Base-by-base conservation (phyloP, 768 basidiomycete species). In the Scleroderma citrinum region DNA sequence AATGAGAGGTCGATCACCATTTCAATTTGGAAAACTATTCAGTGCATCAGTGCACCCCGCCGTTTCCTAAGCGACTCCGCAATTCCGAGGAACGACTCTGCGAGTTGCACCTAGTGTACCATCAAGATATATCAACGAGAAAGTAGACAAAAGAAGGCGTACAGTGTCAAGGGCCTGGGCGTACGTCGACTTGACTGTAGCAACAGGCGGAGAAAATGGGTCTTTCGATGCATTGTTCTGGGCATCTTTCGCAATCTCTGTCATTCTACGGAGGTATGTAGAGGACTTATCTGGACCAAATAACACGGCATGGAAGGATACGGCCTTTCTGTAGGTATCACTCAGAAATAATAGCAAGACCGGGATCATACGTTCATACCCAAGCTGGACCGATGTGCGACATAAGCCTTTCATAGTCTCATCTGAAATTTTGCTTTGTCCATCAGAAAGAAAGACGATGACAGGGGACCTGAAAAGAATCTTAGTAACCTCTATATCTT, bases 291-390 rank as follows among this genome's bases (percentile, higher is more conserved):
- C 48, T 1, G 62, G 58, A 2, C 76, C 78, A 49, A 79, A 79
- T 0, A 73, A 68, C 16, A 79, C 73, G 0, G 76, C 60, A 43
- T 80, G 77, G 53, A 79, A 73, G 0, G 76, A 76, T 1, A 79
- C 60, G 2, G 76, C 67, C 61, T 74, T 74, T 13, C 77, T 78
- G 24, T 24, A 17, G 12, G 30, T 29, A 21, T 26, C 12, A 31
- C 35, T 42, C 14, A 21, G 35, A 5, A 24, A 49, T 11, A n/a
- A 35, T 11, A 24, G 6, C 21, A 14, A 6, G 20, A 32, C n/a
- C 7, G 12, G 14, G 16, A 46, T n/a, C 17, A 26, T 29, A 26
- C 49, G 37, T 2, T 31, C 61, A 19, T 43, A 76, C 76, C 76
- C 75, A 2, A 64, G 68, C 7, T 61, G 62, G 7, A 73, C 55